A percentile compares a stretch with the other conserved stretches of the same genome.
Conservation (phyloP, 1,284 basidiomycete genomes). For the Pyrrhoderma noxium region DNA sequence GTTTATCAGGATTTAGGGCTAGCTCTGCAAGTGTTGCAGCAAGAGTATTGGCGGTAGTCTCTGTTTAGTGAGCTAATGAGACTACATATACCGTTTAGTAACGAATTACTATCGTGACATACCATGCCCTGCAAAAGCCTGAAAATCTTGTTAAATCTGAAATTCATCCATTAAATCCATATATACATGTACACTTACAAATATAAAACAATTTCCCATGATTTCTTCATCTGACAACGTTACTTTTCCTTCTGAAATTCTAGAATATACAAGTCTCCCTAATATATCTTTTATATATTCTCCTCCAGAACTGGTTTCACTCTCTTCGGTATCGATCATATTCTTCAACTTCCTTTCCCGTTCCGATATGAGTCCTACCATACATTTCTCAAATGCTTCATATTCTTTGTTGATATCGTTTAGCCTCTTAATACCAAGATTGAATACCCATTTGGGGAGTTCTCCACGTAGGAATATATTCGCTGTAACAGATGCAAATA, state of each 20-base stretch:
- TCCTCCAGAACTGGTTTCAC: slow-evolving; percentile 2
- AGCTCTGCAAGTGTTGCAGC: slow-evolving; percentile 18
- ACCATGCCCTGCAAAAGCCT: slow-evolving; percentile 21
- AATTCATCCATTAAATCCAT: no score
- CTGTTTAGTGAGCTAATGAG: not conserved
- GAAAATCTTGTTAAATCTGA: not conserved
- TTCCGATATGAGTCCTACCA: slow-evolving; percentile 8
- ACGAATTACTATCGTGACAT: not conserved
- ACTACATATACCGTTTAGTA: not conserved
- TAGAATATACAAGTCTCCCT: slow-evolving; percentile 15
- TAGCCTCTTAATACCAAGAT: slow-evolving; percentile 5
- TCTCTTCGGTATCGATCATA: slow-evolving; percentile 7
- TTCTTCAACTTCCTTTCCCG: slow-evolving; percentile 10
- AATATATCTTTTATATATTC: slow-evolving; percentile 17
- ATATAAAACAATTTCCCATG: slow-evolving; percentile 20
- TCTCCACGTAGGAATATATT: slow-evolving; percentile 4
- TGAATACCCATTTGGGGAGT: slow-evolving; percentile 11
- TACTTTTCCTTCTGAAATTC: slow-evolving; percentile 14
- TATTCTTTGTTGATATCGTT: slow-evolving; percentile 13
- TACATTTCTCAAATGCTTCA: slow-evolving; percentile 10
- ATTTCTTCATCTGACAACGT: slow-evolving; percentile 17
- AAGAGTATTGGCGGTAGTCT: slow-evolving; percentile 21
- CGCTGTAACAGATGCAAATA: slow-evolving; percentile 10
- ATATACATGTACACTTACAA: slow-evolving; percentile 8
- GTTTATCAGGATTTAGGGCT: slow-evolving; percentile 19